Conservation (phyloP, 768 basidiomycete species). For the Russula lepida region DNA sequence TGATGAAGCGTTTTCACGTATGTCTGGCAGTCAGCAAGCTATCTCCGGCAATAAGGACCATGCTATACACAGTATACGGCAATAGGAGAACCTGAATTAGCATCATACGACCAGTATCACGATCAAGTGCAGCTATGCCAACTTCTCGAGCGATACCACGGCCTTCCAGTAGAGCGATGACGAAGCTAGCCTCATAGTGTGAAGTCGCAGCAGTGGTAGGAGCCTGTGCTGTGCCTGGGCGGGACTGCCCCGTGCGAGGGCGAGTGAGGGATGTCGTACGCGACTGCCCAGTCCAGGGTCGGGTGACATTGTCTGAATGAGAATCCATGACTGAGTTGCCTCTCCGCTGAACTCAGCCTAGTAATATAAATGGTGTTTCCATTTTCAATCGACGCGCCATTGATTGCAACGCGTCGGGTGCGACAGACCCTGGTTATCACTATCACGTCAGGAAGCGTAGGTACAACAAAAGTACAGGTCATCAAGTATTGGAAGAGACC, state of each 20-base stretch:
- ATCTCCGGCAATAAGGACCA: background rate
- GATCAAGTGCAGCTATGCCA: conserved; percentile 80
- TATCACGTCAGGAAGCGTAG: background rate
- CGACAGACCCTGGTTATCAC: background rate
- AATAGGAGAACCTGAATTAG: conserved; percentile 59
- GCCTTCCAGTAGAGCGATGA: conserved; percentile 68
- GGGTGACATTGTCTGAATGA: conserved; percentile 27
- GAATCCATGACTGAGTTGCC: conserved; percentile 13
- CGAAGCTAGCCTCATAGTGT: conserved; percentile 49
- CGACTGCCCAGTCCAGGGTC: conserved; percentile 50
- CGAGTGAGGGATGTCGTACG: conserved; percentile 29
- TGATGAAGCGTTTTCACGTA: conserved; percentile 86
- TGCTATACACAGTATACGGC: background rate
- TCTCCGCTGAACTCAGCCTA: background rate
- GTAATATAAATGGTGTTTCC: background rate
- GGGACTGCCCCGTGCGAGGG: conserved; percentile 34
- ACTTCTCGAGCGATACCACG: conserved; percentile 75
- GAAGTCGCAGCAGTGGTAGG: conserved; percentile 55
- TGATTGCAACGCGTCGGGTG: background rate
- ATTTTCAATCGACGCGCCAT: background rate
- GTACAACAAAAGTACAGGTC: background rate
- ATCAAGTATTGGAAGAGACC: background rate
- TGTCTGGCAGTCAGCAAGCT: conserved; percentile 83
- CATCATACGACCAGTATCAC: conserved; percentile 64
- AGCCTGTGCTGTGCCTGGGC: conserved; percentile 47